Conservation (phyloP, 768 basidiomycete species). For the Mycena metata region DNA sequence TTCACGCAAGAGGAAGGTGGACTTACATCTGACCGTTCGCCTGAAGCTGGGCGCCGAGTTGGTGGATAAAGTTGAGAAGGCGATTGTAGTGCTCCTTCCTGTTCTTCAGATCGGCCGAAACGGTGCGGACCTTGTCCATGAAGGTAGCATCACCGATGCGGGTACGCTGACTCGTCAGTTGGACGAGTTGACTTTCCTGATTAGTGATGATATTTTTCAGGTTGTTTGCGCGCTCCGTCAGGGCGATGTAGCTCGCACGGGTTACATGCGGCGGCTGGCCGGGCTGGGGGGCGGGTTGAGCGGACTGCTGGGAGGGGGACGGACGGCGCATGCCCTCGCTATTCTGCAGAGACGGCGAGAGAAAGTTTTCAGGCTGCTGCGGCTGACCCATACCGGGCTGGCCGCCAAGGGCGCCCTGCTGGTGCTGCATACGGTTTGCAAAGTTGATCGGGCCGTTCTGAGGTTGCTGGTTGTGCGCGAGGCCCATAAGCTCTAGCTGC, state of each 20-base stretch:
- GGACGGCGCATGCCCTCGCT: conserved; percentile 63
- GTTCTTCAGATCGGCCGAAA: conserved; percentile 45
- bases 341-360: conserved; percentile 57
- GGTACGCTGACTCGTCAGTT: conserved; percentile 40
- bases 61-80: conserved; percentile 49
- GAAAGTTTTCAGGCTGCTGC: conserved; percentile 60
- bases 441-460: conserved; percentile 58
- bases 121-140: conserved; percentile 40
- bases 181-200: conserved; percentile 38
- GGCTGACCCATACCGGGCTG: conserved; percentile 56
- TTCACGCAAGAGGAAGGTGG: not conserved
- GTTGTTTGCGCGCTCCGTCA: conserved; percentile 42
- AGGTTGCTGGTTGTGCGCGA: conserved; percentile 61
- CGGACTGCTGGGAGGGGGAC: conserved; percentile 53
- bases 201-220: conserved; percentile 38
- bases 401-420: conserved; percentile 42
- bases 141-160: conserved; percentile 40
- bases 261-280: conserved; percentile 41
- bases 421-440: conserved; percentile 46
- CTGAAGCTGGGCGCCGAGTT: conserved; percentile 41
- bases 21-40: conserved; percentile 51
- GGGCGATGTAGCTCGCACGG: conserved; percentile 31
- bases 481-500: conserved; percentile 62
- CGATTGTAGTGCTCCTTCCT: conserved; percentile 58
- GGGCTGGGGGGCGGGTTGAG: not conserved